phyloP scores from a whole-genome alignment of 371 early-diverging fungal genomes.

The Nematocida sp. region DNA sequence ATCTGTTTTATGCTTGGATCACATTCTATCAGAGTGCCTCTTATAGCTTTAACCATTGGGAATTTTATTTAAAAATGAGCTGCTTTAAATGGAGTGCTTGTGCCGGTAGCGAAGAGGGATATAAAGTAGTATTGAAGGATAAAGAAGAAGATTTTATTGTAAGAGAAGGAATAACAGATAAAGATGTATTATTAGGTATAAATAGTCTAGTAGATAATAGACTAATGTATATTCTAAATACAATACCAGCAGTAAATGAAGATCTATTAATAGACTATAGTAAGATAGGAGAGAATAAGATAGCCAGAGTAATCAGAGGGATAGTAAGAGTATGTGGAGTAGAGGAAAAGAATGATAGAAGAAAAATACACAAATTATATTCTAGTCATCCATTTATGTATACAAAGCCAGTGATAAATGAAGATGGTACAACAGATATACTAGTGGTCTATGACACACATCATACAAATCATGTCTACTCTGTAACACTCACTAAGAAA shows the following conservation, averaged over 20 bases:
- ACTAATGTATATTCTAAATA: background rate
- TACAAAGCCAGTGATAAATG: slow-evolving; percentile 42
- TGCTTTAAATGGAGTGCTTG: slow-evolving; percentile 33
- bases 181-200: background rate
- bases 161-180: slow-evolving; percentile 44
- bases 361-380: slow-evolving; percentile 46
- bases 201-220: background rate
- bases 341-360: slow-evolving; percentile 52
- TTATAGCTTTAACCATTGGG: slow-evolving; percentile 63
- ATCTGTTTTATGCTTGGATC: slow-evolving; percentile 64
- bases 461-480: slow-evolving; percentile 43
- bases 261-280: background rate
- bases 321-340: slow-evolving; percentile 4
- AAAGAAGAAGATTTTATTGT: slow-evolving; percentile 61
- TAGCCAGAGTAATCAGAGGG: background rate
- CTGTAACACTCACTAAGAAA: slow-evolving; percentile 53
- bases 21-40: slow-evolving; percentile 61
- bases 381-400: slow-evolving; percentile 54
- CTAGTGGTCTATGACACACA: slow-evolving; percentile 20
- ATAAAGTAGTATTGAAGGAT: slow-evolving; percentile 37
- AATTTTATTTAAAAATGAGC: slow-evolving; percentile 50
- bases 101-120: slow-evolving; percentile 1
- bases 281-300: background rate
- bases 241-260: background rate
- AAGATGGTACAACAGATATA: slow-evolving; percentile 13